Conservation (phyloP, 495 filamentous ascomycete species). For the Trichocladium antarcticum region DNA sequence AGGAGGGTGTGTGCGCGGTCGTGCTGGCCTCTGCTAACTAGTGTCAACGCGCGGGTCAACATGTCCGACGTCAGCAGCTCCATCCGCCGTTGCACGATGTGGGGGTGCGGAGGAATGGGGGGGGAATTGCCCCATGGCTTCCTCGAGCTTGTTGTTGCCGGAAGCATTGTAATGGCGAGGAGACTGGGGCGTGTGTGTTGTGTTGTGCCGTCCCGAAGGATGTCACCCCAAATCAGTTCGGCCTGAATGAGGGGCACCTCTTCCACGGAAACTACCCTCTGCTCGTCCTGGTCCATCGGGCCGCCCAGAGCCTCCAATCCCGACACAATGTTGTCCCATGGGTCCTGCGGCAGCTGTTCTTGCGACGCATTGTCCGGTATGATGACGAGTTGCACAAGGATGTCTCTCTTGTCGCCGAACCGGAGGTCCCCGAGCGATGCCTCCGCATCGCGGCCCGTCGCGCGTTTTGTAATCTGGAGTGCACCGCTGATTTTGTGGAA, state of each 20-base stretch:
- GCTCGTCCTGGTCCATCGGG: slow-evolving; percentile 75
- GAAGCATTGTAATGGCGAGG: slow-evolving; percentile 98
- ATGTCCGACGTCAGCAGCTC: slow-evolving; percentile 97
- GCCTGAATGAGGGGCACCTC: slow-evolving; percentile 94
- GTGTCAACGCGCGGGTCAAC: slow-evolving; percentile 82
- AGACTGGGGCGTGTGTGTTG: slow-evolving; percentile 84
- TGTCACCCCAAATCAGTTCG: slow-evolving; percentile 86
- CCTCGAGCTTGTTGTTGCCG: slow-evolving; percentile 53
- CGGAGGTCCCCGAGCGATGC: slow-evolving; percentile 84
- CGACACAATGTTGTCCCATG: slow-evolving; percentile 95
- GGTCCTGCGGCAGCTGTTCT: slow-evolving; percentile 80
- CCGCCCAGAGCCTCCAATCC: slow-evolving; percentile 93
- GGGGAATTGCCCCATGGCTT: slow-evolving; percentile 54
- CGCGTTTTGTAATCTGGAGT: slow-evolving; percentile 91
- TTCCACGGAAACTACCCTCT: slow-evolving; percentile 74
- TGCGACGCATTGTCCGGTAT: slow-evolving; percentile 76
- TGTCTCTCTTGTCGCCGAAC: slow-evolving; percentile 96
- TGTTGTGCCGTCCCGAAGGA: slow-evolving; percentile 80
- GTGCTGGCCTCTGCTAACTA: slow-evolving; percentile 83
- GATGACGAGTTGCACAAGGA: slow-evolving; percentile 91
- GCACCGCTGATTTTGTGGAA: slow-evolving; percentile 98
- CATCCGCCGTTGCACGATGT: slow-evolving; percentile 94
- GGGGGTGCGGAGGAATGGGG: slow-evolving; percentile 89
- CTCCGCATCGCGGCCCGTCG: slow-evolving; percentile 92
- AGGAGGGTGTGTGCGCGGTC: slow-evolving; percentile 87